These are phyloP conservation scores for Trichoderma arundinaceum DNA, from an alignment of 2,329 filamentous ascomycete genomes.

Conservation along the genomic window DNA sequence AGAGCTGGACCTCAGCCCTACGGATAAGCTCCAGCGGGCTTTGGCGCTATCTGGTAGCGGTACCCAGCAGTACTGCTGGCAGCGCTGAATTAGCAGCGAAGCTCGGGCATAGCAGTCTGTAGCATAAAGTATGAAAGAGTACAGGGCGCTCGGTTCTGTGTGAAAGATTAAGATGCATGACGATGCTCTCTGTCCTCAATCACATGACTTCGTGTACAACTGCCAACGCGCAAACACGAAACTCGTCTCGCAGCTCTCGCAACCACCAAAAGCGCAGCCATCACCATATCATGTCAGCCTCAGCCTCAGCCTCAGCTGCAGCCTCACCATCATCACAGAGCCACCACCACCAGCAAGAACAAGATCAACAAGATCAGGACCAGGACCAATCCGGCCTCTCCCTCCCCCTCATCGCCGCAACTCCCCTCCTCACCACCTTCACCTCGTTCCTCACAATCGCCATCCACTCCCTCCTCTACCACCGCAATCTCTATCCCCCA, in stretches of 20 bases:
- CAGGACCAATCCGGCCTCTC: constrained; percentile 25
- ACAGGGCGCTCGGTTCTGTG: too few relatives aligned
- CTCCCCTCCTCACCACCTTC: constrained; percentile 68
- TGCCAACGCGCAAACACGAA: too few relatives aligned
- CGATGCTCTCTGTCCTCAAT: not conserved
- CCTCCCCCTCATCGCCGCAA: constrained; percentile 47
- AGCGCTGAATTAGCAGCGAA: too few relatives aligned
- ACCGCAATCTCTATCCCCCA: constrained; percentile 78
- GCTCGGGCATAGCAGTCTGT: too few relatives aligned
- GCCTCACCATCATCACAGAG: not conserved
- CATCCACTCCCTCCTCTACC: constrained; percentile 84
- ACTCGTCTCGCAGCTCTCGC: not conserved
- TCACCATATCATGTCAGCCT: constrained; percentile 16
- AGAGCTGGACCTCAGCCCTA: constrained; percentile 10
- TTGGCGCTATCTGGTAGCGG: too few relatives aligned
- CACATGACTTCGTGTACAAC: constrained; percentile 6
- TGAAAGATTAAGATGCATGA: too few relatives aligned
- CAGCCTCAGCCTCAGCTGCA: constrained; percentile 5
- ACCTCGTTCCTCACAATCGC: constrained; percentile 80
- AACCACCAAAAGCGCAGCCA: not conserved
- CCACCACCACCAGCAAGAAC: not conserved
- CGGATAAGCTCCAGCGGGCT: not conserved
- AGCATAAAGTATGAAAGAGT: not conserved
- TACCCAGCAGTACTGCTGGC: not conserved
- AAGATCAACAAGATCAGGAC: not conserved